phyloP scores from a whole-genome alignment of 2,329 filamentous ascomycete genomes.

The Alternaria infectoria region DNA sequence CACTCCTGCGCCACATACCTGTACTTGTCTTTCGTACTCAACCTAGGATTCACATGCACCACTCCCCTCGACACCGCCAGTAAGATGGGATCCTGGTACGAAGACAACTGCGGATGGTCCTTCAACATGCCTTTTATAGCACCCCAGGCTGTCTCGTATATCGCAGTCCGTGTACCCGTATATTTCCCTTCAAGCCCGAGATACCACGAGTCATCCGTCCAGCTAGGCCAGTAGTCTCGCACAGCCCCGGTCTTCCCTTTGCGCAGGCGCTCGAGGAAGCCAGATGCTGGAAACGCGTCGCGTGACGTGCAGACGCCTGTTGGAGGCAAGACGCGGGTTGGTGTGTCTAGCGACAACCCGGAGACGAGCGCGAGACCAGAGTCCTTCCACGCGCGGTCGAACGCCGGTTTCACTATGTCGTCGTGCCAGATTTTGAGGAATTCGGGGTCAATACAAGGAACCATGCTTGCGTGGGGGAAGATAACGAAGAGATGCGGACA shows the following conservation, averaged over 20 bases:
- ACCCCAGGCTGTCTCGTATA: constrained; percentile 20
- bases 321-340: not conserved
- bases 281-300: constrained; percentile 3
- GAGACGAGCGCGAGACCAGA: constrained; percentile 3
- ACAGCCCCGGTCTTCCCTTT: not conserved
- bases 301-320: not conserved
- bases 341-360: not conserved
- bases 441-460: not conserved
- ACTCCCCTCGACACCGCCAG: constrained; percentile 10
- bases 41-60: constrained; percentile 1
- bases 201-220: constrained; percentile 1
- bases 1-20: constrained; percentile 19
- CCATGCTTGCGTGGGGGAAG: constrained; percentile 19
- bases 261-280: constrained; percentile 3
- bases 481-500: constrained; percentile 22
- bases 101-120: constrained; percentile 7
- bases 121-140: constrained; percentile 22
- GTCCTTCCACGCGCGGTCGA: constrained; percentile 24
- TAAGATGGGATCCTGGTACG: constrained; percentile 18
- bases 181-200: constrained; percentile 6
- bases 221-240: constrained; percentile 15
- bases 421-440: constrained; percentile 30
- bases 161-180: not conserved
- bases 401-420: constrained; percentile 25
- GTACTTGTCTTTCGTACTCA: constrained; percentile 5